Evolutionary conservation across 2,329 filamentous ascomycete species (phyloP).

Genomic region (Celoporthe dispersa): DNA sequence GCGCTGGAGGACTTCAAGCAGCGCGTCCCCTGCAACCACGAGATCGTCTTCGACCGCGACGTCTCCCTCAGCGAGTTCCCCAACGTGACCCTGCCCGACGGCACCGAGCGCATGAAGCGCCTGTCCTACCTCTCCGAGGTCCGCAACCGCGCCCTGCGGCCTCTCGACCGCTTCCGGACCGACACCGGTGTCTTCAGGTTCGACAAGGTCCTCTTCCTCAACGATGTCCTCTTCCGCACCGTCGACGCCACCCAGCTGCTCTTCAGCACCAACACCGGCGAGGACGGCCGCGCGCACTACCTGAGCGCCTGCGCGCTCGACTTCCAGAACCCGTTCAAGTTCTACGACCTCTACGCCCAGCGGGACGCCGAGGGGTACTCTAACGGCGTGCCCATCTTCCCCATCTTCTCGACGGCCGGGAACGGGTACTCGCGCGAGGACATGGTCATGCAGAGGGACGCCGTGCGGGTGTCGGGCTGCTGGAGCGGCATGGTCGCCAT

Average conservation of each 20-base stretch:
- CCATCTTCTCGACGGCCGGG: constrained; percentile 64
- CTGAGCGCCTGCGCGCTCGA: constrained; percentile 74
- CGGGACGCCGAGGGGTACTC: constrained; percentile 68
- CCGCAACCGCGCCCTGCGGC: constrained; percentile 70
- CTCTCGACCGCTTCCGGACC: constrained; percentile 55
- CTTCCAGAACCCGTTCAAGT: constrained; percentile 68
- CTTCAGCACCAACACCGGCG: constrained; percentile 62
- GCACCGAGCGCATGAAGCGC: constrained; percentile 68
- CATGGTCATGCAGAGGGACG: constrained; percentile 63
- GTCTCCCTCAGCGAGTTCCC: constrained; percentile 61
- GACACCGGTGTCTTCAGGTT: constrained; percentile 48
- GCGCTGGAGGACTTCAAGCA: constrained; percentile 59
- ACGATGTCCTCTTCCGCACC: constrained; percentile 64
- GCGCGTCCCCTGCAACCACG: constrained; percentile 49
- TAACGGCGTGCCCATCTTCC: constrained; percentile 68
- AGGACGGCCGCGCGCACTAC: constrained; percentile 60
- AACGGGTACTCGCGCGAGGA: constrained; percentile 62
- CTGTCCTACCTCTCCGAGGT: constrained; percentile 75
- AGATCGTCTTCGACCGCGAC: constrained; percentile 63
- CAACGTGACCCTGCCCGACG: constrained; percentile 65
- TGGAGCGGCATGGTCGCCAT: constrained; percentile 79
- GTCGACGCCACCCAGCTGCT: constrained; percentile 60
- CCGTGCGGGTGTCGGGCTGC: constrained; percentile 68
- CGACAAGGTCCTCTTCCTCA: constrained; percentile 66
- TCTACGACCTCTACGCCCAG: constrained; percentile 76